Evolutionary conservation across 306 rosid species (phyloP).

Genomic region (Styphnolobium japonicum): DNA sequence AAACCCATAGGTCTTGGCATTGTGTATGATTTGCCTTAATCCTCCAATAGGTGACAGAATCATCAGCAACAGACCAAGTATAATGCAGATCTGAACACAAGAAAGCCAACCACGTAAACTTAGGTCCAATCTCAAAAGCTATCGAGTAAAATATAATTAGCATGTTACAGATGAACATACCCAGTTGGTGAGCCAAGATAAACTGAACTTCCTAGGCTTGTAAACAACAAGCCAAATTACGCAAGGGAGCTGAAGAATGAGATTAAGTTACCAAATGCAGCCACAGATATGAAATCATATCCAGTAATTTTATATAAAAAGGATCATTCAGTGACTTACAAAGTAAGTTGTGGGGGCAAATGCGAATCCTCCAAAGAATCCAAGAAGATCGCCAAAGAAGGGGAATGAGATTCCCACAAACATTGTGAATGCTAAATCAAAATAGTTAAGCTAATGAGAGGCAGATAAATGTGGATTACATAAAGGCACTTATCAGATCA

Average conservation of each 20-base stretch:
- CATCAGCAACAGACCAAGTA: slow-evolving; percentile 43
- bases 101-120: neutral
- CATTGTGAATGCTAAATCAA: slow-evolving; percentile 42
- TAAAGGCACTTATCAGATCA: too few relatives aligned
- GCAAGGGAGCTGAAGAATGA: slow-evolving; percentile 44
- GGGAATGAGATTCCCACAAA: slow-evolving; percentile 56
- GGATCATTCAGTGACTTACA: slow-evolving; percentile 23
- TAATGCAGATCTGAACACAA: slow-evolving; percentile 42
- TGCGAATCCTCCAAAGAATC: slow-evolving; percentile 67
- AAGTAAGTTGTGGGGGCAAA: slow-evolving; percentile 65
- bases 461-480: too few relatives aligned
- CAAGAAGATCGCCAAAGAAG: slow-evolving; percentile 54
- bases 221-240: slow-evolving; percentile 43
- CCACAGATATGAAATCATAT: too few relatives aligned
- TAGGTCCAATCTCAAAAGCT: neutral
- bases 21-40: too few relatives aligned
- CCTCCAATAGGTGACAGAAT: slow-evolving; percentile 40
- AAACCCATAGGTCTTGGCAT: too few relatives aligned
- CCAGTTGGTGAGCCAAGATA: slow-evolving; percentile 47
- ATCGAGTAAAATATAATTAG: neutral
- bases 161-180: slow-evolving; percentile 20
- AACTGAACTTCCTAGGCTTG: slow-evolving; percentile 40
- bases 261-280: neutral
- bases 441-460: too few relatives aligned
- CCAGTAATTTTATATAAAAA: too few relatives aligned